Percentiles rank a stretch among this genome's conserved stretches.
These are phyloP conservation scores for Chaetomium sp. DNA, from an alignment of 2,329 filamentous ascomycete species.

Conservation along the genomic window DNA sequence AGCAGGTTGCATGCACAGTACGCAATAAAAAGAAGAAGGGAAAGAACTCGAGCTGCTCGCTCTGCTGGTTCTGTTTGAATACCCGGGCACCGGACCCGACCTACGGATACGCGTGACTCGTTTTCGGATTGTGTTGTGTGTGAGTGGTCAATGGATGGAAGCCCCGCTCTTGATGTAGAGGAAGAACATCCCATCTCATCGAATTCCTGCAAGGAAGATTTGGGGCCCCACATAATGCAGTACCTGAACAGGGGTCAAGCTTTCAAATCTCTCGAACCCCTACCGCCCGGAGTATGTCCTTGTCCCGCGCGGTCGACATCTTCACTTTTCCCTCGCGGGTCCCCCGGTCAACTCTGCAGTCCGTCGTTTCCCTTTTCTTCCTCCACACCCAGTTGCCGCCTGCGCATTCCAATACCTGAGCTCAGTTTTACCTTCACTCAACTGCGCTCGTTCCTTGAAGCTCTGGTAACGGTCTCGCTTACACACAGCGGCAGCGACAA, in stretches of 20 bases:
- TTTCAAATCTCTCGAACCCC: slow-evolving; percentile 15
- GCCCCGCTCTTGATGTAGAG: not conserved
- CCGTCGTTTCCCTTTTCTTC: slow-evolving; percentile 19
- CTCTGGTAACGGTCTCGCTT: not conserved
- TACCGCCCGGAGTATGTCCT: not conserved
- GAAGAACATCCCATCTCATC: not conserved
- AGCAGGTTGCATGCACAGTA: not conserved
- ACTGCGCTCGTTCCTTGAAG: not conserved
- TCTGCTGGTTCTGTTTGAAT: not conserved
- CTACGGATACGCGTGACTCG: too few species aligned
- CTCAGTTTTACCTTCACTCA: not conserved
- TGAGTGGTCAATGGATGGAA: slow-evolving; percentile 13
- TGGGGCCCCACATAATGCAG: slow-evolving; percentile 13
- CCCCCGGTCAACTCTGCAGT: slow-evolving; percentile 18
- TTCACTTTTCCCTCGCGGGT: slow-evolving; percentile 18
- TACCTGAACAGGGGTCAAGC: slow-evolving; percentile 17
- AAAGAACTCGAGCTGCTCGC: not conserved
- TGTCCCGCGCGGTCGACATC: slow-evolving; percentile 8
- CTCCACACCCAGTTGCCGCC: slow-evolving; percentile 12
- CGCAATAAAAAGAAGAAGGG: too few species aligned
- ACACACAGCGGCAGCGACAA: not conserved
- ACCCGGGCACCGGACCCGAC: not conserved
- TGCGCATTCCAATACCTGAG: slow-evolving; percentile 7
- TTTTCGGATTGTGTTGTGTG: slow-evolving; percentile 18
- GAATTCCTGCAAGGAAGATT: slow-evolving; percentile 17